Evolutionary conservation across 192 early-diverging fungal species (phyloP), one percentile per base, ranked within the genome.

Genomic region (Umbelopsis sp.): DNA sequence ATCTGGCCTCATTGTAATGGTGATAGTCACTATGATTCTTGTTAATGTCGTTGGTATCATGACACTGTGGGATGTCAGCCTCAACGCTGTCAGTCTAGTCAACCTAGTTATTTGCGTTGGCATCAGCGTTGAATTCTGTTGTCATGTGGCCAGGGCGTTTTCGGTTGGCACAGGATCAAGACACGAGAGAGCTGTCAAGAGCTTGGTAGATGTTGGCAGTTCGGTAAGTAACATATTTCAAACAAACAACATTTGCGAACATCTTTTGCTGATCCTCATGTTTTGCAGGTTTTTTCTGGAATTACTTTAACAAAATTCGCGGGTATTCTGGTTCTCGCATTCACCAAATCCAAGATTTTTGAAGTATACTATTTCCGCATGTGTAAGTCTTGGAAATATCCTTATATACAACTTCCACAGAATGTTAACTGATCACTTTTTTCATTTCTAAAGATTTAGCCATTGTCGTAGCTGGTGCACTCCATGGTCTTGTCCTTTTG

Each of bases 291-390:
- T 4, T 87, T 90, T 68, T 85, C 83, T 46, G 87, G 87, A 37
- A 90, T 88, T 46, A 86, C 85, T 13, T 50, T 87, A 27, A 90
- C 89, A 50, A 90, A 90, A 66, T 88, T 90, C 69, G 74, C 80
- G 37, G 89, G 89, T n/a, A 85, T 90, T 50, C 68, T 85, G 53
- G 87, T 90, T 11, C 71, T 90, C 4, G 89, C 89, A 13, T 90
- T 90, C 70, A 87, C 89, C 22, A 70, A 81, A 30, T 89, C 87
- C 49, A 87, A 88, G 70, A 90, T 90, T 30, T 90, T 90, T 77
- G 85, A 88, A 71, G 79, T 88, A 18, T 90, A 88, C 65, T 90
- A 90, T 67, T 90, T 90, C 73, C 71, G 86, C 49, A 89, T 90
- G 87, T 90, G 78, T 80, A 76, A 76, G 74, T 66, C 10, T 41